A percentile compares a stretch with the other conserved stretches of the same genome.
phyloP scores from a whole-genome alignment of 768 basidiomycete species.

The Mycena rosella region DNA sequence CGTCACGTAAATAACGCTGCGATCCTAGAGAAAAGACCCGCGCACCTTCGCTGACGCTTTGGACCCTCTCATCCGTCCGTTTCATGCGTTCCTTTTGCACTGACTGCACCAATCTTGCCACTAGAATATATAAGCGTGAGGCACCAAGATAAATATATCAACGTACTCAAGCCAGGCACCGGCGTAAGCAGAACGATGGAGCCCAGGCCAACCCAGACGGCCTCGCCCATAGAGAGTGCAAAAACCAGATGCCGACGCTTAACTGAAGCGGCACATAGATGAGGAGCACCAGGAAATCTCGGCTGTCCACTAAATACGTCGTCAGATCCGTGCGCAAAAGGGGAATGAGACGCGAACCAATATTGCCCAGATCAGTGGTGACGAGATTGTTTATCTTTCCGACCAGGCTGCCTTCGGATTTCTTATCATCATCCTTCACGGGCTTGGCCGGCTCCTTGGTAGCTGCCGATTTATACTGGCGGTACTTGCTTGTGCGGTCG shows the following conservation, averaged over 20 bases:
- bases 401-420: constrained; percentile 58
- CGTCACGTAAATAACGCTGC: neutral
- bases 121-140: neutral
- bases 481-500: constrained; percentile 25
- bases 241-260: constrained; percentile 55
- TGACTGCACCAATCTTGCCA: constrained; percentile 27
- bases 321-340: neutral
- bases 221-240: constrained; percentile 47
- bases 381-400: constrained; percentile 86
- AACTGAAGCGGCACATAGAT: constrained; percentile 42
- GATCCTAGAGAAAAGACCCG: constrained; percentile 32
- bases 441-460: constrained; percentile 4
- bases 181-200: constrained; percentile 55
- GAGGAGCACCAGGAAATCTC: constrained; percentile 17
- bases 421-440: constrained; percentile 6
- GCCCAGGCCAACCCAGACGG: constrained; percentile 30
- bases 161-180: constrained; percentile 64
- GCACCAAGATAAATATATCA: neutral
- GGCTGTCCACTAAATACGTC: constrained; percentile 8
- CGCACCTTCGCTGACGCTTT: constrained; percentile 71
- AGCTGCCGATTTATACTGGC: constrained; percentile 42
- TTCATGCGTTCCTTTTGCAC: constrained; percentile 66
- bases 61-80: constrained; percentile 71
- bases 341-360: neutral
- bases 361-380: constrained; percentile 63